phyloP scores from a whole-genome alignment of 805 yeast species.

The Kurtzmaniella fragi region DNA sequence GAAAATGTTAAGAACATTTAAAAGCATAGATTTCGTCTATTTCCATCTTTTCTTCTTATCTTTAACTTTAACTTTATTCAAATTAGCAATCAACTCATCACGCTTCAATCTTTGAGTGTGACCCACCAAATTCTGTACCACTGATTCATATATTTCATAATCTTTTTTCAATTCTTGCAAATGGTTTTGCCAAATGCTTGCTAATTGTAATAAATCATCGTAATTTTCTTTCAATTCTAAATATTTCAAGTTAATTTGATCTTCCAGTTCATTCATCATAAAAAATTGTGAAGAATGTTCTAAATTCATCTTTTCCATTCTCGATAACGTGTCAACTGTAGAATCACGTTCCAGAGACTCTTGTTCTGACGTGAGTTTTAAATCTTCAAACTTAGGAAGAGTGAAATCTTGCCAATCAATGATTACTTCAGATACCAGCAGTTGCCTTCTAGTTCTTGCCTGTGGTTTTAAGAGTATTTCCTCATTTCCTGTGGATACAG shows the following conservation, averaged over 20 bases:
- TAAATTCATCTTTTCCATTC: slow-evolving; percentile 30
- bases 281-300: slow-evolving; percentile 23
- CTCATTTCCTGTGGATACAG: neutral
- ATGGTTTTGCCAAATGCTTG: slow-evolving; percentile 49
- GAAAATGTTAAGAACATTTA: too few relatives aligned
- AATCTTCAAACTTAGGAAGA: slow-evolving; percentile 29
- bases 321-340: slow-evolving; percentile 22
- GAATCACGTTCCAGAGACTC: slow-evolving; percentile 18
- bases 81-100: slow-evolving; percentile 31
- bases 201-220: slow-evolving; percentile 19
- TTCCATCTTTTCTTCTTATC: slow-evolving; percentile 9
- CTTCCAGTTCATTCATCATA: slow-evolving; percentile 16
- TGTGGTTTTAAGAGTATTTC: neutral
- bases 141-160: slow-evolving; percentile 74
- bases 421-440: slow-evolving; percentile 23
- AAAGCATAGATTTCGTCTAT: neutral
- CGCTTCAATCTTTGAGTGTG: slow-evolving; percentile 79
- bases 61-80: slow-evolving; percentile 23
- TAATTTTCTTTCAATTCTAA: slow-evolving; percentile 25
- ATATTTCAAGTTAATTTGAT: slow-evolving; percentile 26
- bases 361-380: slow-evolving; percentile 24
- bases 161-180: slow-evolving; percentile 51
- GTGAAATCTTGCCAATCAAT: slow-evolving; percentile 31
- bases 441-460: slow-evolving; percentile 10
- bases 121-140: slow-evolving; percentile 86